phyloP scores from a whole-genome alignment of 2,329 filamentous ascomycete genomes.

The Fusarium metavorans region DNA sequence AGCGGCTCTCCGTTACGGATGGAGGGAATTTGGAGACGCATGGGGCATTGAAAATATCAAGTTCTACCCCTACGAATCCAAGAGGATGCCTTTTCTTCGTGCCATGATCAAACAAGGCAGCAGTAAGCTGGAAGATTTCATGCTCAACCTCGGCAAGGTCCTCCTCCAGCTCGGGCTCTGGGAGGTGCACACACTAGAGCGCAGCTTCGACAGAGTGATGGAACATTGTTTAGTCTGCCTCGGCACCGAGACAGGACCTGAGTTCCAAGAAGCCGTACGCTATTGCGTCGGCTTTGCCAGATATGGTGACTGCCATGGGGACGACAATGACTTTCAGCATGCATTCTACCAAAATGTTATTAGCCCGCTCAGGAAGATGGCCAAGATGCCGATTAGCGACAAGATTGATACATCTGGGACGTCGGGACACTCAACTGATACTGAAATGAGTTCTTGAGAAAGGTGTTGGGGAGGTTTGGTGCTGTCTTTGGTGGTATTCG shows the following conservation, averaged over 20 bases:
- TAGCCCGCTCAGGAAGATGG: slow-evolving; percentile 9
- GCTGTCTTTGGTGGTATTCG: too few relatives aligned
- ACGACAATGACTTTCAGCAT: slow-evolving; percentile 11
- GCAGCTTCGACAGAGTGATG: background rate
- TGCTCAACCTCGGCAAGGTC: slow-evolving; percentile 3
- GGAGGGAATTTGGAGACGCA: slow-evolving; percentile 11
- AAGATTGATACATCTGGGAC: background rate
- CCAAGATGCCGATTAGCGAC: background rate
- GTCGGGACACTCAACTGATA: too few relatives aligned
- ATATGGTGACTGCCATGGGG: background rate
- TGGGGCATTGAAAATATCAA: slow-evolving; percentile 5
- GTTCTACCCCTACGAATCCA: slow-evolving; percentile 12
- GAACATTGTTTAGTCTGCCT: background rate
- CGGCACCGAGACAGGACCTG: background rate
- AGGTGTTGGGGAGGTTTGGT: too few relatives aligned
- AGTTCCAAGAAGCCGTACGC: slow-evolving; percentile 12
- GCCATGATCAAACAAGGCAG: background rate
- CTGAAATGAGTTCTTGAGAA: too few relatives aligned
- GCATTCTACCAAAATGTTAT: slow-evolving; percentile 11
- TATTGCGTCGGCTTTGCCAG: slow-evolving; percentile 2
- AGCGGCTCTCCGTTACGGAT: slow-evolving; percentile 16
- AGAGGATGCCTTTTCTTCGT: slow-evolving; percentile 6
- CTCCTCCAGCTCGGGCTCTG: slow-evolving; percentile 8
- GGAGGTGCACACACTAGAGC: background rate
- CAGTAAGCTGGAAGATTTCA: background rate